Base-by-base conservation (phyloP, 75 land plant genomes). In the Pinus albicaulis region DNA sequence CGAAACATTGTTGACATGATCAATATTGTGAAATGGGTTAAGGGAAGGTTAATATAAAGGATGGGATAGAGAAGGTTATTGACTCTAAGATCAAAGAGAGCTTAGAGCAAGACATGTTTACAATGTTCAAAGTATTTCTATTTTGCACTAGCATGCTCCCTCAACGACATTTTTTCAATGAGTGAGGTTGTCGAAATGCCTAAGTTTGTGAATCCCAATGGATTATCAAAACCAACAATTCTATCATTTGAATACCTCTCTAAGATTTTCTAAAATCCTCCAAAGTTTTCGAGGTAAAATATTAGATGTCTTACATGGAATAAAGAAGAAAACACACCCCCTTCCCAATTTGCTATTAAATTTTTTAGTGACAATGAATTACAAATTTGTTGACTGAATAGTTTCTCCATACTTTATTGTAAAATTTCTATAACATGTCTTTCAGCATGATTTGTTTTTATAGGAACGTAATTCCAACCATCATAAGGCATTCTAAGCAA, bases 131-230 rank as follows among this genome's bases (percentile, higher is more conserved):
- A 8, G 76, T 91, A 4, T 91, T 87, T 22, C 89, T 89, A n/a
- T 85, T 76, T 7, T 91, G 91, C 87, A 91, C 85, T 11, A 79
- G 88, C 14, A 82, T 87, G n/a, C 70, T 88, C 65, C 93, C 93
- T 0, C 83, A 85, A 62, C 73, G 81, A 28, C 56, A 91, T 19
- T 91, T 91, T 91, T 34, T 66, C 88, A 20, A 89, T 91, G 91
- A 59, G 38, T 19, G 91, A 89, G 71, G 91, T 86, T 14, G 86
- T n/a, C n/a, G n/a, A n/a, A n/a, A n/a, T n/a, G n/a, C n/a, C n/a
- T n/a, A n/a, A n/a, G n/a, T n/a, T n/a, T n/a, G n/a, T n/a, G n/a
- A n/a, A n/a, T n/a, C n/a, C n/a, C n/a, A n/a, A n/a, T n/a, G n/a
- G n/a, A n/a, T n/a, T n/a, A n/a, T n/a, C n/a, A n/a, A n/a, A n/a